Evolutionary conservation across 2,329 filamentous ascomycete genomes (phyloP).

Genomic region (Sporothrix dimorphospora): DNA sequence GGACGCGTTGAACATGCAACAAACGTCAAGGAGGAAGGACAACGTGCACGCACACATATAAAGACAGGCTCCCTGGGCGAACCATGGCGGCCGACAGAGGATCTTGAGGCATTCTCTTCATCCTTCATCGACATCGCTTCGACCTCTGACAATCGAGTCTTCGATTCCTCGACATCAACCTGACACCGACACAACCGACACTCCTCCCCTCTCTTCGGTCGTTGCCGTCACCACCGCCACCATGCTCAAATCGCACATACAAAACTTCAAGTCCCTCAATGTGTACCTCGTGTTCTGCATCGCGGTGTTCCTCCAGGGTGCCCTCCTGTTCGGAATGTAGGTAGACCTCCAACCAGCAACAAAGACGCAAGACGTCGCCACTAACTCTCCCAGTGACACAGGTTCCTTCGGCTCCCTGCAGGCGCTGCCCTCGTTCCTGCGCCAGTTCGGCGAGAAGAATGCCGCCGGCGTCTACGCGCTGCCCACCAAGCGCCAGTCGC

Average conservation of each 20-base stretch:
- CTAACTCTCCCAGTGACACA: conserved; percentile 22
- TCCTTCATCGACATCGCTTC: not conserved
- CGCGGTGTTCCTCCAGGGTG: conserved; percentile 15
- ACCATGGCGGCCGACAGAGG: not conserved
- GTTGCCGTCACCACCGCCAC: not conserved
- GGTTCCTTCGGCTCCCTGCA: conserved; percentile 30
- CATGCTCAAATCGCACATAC: not conserved
- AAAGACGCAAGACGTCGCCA: not conserved
- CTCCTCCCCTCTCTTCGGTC: not conserved
- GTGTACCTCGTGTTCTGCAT: conserved; percentile 17
- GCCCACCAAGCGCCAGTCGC: conserved; percentile 23
- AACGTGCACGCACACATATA: conserved; percentile 1
- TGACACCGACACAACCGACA: not conserved
- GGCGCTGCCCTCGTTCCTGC: conserved; percentile 29
- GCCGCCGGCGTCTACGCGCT: conserved; percentile 16
- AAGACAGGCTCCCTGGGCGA: conserved; percentile 3
- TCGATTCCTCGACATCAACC: not conserved
- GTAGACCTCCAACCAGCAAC: not conserved
- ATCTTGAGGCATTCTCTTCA: not conserved
- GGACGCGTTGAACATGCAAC: not conserved
- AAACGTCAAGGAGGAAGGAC: not conserved
- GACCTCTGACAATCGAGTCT: too few relatives aligned
- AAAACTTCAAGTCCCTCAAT: conserved; percentile 15
- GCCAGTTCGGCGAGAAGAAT: conserved; percentile 26
- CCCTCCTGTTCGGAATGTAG: conserved; percentile 18